Percentiles rank a stretch among this genome's conserved stretches.
These are phyloP conservation scores for Zymoseptoria pseudotritici DNA, from an alignment of 2,329 filamentous ascomycete genomes.

Conservation along the genomic window DNA sequence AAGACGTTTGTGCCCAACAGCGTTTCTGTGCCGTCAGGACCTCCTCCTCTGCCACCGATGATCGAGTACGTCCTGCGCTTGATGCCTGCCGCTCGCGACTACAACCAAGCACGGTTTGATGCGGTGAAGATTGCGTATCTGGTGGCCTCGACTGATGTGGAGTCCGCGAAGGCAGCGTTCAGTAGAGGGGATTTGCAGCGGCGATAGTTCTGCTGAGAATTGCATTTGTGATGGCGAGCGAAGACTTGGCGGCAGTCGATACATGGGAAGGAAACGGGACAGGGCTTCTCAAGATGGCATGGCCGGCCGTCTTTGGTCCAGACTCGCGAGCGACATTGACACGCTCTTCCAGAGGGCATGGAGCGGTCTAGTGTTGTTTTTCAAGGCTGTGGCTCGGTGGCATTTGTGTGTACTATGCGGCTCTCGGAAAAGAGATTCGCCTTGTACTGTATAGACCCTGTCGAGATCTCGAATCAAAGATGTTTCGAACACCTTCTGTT, in stretches of 20 bases:
- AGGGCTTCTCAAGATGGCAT: background rate
- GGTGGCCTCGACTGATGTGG: conserved; percentile 45
- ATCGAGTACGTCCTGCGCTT: conserved; percentile 43
- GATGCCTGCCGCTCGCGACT: conserved; percentile 65
- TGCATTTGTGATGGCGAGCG: background rate
- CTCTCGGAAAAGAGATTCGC: background rate
- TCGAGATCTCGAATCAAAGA: background rate
- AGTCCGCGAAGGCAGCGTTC: background rate
- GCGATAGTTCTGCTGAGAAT: background rate
- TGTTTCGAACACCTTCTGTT: background rate
- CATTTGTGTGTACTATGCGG: background rate
- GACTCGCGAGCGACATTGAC: background rate
- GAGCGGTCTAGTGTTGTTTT: background rate
- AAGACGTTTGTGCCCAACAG: conserved; percentile 26
- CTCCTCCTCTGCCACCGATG: conserved; percentile 65
- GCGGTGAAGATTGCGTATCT: conserved; percentile 65
- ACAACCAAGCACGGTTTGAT: conserved; percentile 60
- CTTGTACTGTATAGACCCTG: background rate
- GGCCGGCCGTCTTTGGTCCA: background rate
- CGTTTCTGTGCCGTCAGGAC: conserved; percentile 26
- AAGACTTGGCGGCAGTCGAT: background rate
- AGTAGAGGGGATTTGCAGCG: background rate
- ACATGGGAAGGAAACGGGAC: background rate
- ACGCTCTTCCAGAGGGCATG: background rate
- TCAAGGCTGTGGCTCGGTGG: background rate